phyloP scores from a whole-genome alignment of 2,329 filamentous ascomycete genomes.

The Scedosporium minutisporum region DNA sequence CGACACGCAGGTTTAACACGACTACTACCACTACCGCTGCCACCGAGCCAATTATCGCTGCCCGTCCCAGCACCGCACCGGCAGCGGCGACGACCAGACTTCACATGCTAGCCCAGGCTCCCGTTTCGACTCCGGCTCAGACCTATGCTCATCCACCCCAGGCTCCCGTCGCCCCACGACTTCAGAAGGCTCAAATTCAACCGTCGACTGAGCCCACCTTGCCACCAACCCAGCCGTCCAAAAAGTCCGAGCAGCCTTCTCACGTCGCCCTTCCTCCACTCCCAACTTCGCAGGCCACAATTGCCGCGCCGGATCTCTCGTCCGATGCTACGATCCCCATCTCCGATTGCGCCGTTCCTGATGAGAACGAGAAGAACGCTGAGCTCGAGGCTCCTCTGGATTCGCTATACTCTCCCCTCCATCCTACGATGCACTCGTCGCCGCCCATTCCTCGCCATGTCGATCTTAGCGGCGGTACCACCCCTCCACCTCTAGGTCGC shows the following conservation, averaged over 20 bases:
- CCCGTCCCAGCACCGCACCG: constrained; percentile 33
- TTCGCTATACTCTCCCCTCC: constrained; percentile 61
- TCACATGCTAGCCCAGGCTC: neutral
- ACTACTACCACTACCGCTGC: constrained; percentile 35
- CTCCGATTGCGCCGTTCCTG: constrained; percentile 53
- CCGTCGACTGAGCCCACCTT: constrained; percentile 36
- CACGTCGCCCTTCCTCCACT: constrained; percentile 25
- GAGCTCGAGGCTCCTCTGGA: constrained; percentile 21
- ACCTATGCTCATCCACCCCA: neutral
- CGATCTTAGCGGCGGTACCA: constrained; percentile 54
- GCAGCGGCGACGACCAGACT: neutral
- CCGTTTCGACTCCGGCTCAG: constrained; percentile 10
- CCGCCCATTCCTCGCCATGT: constrained; percentile 62
- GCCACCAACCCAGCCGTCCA: constrained; percentile 28
- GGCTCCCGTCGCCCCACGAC: neutral
- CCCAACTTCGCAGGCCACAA: constrained; percentile 23
- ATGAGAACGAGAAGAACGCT: constrained; percentile 35
- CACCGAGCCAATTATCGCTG: constrained; percentile 43
- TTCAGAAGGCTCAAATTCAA: neutral
- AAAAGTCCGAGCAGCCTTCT: constrained; percentile 22
- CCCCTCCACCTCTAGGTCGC: constrained; percentile 58
- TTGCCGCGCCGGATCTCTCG: constrained; percentile 43
- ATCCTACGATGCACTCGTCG: constrained; percentile 74
- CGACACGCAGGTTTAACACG: constrained; percentile 46
- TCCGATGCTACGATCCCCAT: constrained; percentile 71